Evolutionary conservation across 345 rosid species (phyloP).

Genomic region (Geranium brycei): DNA sequence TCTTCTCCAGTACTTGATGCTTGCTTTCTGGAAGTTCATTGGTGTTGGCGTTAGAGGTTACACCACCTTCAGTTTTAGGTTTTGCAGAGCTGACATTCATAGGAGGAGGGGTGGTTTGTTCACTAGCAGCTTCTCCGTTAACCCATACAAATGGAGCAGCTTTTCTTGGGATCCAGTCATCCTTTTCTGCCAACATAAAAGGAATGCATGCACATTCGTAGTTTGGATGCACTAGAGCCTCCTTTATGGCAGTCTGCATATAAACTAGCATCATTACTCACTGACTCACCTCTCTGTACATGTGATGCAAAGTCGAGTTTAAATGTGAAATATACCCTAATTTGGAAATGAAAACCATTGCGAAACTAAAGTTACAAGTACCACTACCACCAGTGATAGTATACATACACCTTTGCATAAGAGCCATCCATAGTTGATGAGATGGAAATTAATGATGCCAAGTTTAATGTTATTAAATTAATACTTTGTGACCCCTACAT

Average conservation of each 20-base stretch:
- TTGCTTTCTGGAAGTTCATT: constrained; percentile 1
- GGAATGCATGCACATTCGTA: constrained; percentile 65
- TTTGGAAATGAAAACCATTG: background rate
- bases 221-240: constrained; percentile 85
- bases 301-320: background rate
- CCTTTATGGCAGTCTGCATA: constrained; percentile 52
- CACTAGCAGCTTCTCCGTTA: constrained; percentile 28
- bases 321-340: too few relatives aligned
- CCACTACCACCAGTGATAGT: too few relatives aligned
- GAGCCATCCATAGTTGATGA: too few relatives aligned
- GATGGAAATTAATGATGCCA: too few relatives aligned
- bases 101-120: constrained; percentile 9
- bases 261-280: constrained; percentile 11
- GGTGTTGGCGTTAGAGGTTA: too few relatives aligned
- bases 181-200: constrained; percentile 77
- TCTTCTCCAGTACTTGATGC: constrained; percentile 18
- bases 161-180: constrained; percentile 71
- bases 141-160: constrained; percentile 81
- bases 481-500: too few relatives aligned
- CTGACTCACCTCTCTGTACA: background rate
- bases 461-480: too few relatives aligned
- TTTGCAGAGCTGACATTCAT: constrained; percentile 18
- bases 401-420: too few relatives aligned
- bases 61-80: constrained; percentile 16
- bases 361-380: too few relatives aligned